phyloP scores from a whole-genome alignment of 805 yeast genomes.

The Saturnispora gosingensis region DNA sequence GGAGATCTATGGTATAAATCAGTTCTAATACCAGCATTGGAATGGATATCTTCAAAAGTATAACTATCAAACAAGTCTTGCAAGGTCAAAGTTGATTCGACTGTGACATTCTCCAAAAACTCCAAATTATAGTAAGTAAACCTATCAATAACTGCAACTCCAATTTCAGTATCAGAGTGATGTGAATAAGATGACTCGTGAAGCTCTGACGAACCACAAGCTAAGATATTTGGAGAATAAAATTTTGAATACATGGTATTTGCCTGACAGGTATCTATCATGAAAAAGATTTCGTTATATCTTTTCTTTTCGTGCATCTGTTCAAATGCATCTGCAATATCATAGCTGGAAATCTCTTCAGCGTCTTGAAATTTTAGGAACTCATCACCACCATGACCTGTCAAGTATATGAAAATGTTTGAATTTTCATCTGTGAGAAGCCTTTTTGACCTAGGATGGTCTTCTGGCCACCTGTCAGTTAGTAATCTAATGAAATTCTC shows the following conservation, averaged over 20 bases:
- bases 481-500: conserved; percentile 88
- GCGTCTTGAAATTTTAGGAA: conserved; percentile 97
- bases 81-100: conserved; percentile 63
- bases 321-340: conserved; percentile 92
- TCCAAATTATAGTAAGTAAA: conserved; percentile 90
- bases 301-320: conserved; percentile 96
- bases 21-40: conserved; percentile 86
- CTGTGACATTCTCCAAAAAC: conserved; percentile 70
- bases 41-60: conserved; percentile 77
- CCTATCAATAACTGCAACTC: conserved; percentile 96
- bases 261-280: conserved; percentile 99
- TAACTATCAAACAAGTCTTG: conserved; percentile 80
- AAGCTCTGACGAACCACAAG: conserved; percentile 83
- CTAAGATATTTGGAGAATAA: conserved; percentile 84
- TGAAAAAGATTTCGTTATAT: conserved; percentile 89
- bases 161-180: conserved; percentile 90
- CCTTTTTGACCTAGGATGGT: conserved; percentile 88
- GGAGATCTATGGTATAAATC: conserved; percentile 65
- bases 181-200: conserved; percentile 93
- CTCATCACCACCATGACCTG: conserved; percentile 99
- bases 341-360: conserved; percentile 92
- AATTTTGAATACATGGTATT: conserved; percentile 93
- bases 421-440: conserved; percentile 88
- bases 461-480: conserved; percentile 93
- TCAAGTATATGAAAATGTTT: conserved; percentile 87